Conservation (phyloP, 2,329 filamentous ascomycete genomes). For the Microsporum canis region DNA sequence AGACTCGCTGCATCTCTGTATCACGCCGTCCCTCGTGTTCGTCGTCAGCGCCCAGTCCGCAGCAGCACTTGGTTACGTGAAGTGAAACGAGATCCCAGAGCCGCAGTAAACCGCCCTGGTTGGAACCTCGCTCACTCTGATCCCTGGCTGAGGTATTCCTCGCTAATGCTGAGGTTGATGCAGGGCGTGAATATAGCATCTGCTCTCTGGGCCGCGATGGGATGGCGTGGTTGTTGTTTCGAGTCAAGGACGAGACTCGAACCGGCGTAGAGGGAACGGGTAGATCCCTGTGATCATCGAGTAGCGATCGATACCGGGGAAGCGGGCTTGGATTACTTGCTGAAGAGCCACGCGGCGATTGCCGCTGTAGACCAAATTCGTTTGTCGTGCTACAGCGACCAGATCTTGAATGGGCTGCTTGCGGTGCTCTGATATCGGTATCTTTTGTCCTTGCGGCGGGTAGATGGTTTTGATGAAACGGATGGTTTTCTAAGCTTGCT, state of each 20-base stretch:
- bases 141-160: background rate
- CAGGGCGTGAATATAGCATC: background rate
- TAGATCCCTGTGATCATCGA: background rate
- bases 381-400: background rate
- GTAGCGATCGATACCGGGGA: background rate
- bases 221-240: background rate
- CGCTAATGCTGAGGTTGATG: background rate
- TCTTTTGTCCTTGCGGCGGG: constrained; percentile 15
- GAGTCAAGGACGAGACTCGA: background rate
- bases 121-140: background rate
- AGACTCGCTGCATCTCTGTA: background rate
- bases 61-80: background rate
- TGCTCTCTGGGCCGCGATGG: background rate
- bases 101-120: background rate
- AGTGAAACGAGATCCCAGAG: constrained; percentile 1
- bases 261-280: background rate
- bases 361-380: background rate
- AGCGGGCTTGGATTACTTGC: background rate
- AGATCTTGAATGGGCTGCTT: background rate
- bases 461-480: constrained; percentile 24
- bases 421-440: background rate
- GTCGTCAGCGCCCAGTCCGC: background rate
- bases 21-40: background rate
- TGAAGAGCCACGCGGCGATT: background rate
- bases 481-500: constrained; percentile 23